phyloP scores from a whole-genome alignment of 768 basidiomycete genomes.

The Termitomyces sp. region DNA sequence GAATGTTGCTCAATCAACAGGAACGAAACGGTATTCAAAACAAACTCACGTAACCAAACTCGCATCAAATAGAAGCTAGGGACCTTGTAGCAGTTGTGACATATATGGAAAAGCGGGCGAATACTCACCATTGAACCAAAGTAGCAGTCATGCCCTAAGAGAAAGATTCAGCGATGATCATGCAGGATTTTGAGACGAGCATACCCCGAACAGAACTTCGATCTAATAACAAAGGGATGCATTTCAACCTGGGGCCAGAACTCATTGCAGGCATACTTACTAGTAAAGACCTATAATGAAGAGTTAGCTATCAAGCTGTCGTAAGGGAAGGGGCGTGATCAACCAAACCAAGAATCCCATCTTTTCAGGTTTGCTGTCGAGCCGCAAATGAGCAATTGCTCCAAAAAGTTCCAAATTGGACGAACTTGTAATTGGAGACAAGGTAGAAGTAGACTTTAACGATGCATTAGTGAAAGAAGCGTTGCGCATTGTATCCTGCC shows the following conservation, averaged over 20 bases:
- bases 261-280: constrained; percentile 19
- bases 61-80: constrained; percentile 44
- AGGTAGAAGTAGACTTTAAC: constrained; percentile 16
- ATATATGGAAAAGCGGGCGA: background rate
- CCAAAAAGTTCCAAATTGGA: background rate
- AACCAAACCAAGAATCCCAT: constrained; percentile 24
- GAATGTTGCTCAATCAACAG: background rate
- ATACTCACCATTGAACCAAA: constrained; percentile 44
- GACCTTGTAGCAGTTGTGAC: background rate
- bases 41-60: constrained; percentile 39
- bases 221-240: constrained; percentile 22
- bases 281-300: constrained; percentile 30
- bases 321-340: background rate
- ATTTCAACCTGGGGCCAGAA: background rate
- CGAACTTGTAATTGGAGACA: constrained; percentile 16
- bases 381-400: background rate
- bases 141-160: constrained; percentile 43
- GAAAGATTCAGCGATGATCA: constrained; percentile 5
- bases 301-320: background rate
- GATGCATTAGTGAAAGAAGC: background rate
- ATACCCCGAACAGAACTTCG: constrained; percentile 42
- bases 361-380: constrained; percentile 17
- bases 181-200: constrained; percentile 4
- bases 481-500: constrained; percentile 7
- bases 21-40: background rate